These are phyloP conservation scores for Fraxinus americana DNA, from an alignment of 257 asterid species.

Conservation along the genomic window DNA sequence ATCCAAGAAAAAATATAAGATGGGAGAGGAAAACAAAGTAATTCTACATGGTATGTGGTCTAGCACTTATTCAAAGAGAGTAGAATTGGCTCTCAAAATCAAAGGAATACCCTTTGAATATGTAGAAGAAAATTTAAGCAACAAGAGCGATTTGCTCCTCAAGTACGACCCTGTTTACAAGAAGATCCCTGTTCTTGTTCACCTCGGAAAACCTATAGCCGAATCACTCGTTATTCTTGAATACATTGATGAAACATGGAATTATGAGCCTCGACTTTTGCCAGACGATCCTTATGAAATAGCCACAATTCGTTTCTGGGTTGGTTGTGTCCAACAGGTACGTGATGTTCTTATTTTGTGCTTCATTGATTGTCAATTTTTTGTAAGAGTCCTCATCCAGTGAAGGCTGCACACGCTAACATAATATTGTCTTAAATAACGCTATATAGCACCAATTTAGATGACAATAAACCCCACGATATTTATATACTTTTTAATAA, in stretches of 20 bases:
- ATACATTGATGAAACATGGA: slow-evolving; percentile 48
- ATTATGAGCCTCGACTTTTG: slow-evolving; percentile 28
- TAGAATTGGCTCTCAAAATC: slow-evolving; percentile 47
- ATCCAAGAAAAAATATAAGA: slow-evolving; percentile 5
- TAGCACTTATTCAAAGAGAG: slow-evolving; percentile 44
- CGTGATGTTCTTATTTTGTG: neutral
- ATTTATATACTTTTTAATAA: too few species aligned
- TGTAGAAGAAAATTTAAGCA: slow-evolving; percentile 43
- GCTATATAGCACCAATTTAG: too few species aligned
- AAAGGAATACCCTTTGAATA: slow-evolving; percentile 47
- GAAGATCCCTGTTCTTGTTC: slow-evolving; percentile 46
- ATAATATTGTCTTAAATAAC: too few species aligned
- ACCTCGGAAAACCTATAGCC: slow-evolving; percentile 37
- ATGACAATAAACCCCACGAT: too few species aligned
- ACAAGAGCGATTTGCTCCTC: slow-evolving; percentile 39
- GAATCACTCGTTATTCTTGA: slow-evolving; percentile 44
- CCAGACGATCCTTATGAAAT: slow-evolving; percentile 42
- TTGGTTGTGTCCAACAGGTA: slow-evolving; percentile 39
- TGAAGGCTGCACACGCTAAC: too few species aligned
- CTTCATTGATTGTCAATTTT: neutral
- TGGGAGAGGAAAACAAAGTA: slow-evolving; percentile 43
- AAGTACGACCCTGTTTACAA: slow-evolving; percentile 42
- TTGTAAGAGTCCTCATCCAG: too few species aligned
- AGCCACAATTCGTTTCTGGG: slow-evolving; percentile 45
- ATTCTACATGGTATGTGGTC: slow-evolving; percentile 39